These are phyloP conservation scores for Ophiocordyceps camponoti-saundersi DNA, from an alignment of 2,329 filamentous ascomycete species.

Conservation along the genomic window DNA sequence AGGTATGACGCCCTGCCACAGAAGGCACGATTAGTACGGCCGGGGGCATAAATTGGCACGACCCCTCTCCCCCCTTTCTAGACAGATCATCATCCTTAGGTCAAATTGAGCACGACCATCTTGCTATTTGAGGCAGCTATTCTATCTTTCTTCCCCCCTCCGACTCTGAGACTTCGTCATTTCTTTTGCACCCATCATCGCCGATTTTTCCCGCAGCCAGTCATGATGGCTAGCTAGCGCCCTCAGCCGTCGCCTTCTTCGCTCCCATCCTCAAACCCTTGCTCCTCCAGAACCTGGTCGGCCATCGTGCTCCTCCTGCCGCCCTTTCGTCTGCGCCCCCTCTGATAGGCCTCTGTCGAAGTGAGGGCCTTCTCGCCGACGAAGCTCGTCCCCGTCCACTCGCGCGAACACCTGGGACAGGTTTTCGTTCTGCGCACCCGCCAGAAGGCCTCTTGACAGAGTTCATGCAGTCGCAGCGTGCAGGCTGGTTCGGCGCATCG, in stretches of 20 bases:
- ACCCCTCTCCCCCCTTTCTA: too few relatives aligned
- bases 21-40: too few relatives aligned
- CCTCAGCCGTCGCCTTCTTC: conserved; percentile 1
- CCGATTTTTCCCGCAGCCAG: background rate
- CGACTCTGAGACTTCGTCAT: too few relatives aligned
- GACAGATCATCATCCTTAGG: too few relatives aligned
- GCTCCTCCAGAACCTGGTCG: conserved; percentile 15
- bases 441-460: conserved; percentile 61
- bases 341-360: conserved; percentile 30
- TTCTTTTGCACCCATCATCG: background rate
- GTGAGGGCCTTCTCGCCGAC: conserved; percentile 42
- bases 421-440: conserved; percentile 40
- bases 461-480: conserved; percentile 54
- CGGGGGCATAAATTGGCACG: too few relatives aligned
- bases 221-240: too few relatives aligned
- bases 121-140: too few relatives aligned
- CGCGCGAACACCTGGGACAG: conserved; percentile 44
- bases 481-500: conserved; percentile 57
- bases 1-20: too few relatives aligned
- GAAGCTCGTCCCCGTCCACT: conserved; percentile 31
- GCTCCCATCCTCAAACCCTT: conserved; percentile 3
- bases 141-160: too few relatives aligned
- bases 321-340: conserved; percentile 19
- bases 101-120: too few relatives aligned
- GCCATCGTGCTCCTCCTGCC: conserved; percentile 16